A percentile compares a stretch with the other conserved stretches of the same genome.
phyloP scores from a whole-genome alignment of 2,329 filamentous ascomycete genomes.

The Xylariaceae sp. region DNA sequence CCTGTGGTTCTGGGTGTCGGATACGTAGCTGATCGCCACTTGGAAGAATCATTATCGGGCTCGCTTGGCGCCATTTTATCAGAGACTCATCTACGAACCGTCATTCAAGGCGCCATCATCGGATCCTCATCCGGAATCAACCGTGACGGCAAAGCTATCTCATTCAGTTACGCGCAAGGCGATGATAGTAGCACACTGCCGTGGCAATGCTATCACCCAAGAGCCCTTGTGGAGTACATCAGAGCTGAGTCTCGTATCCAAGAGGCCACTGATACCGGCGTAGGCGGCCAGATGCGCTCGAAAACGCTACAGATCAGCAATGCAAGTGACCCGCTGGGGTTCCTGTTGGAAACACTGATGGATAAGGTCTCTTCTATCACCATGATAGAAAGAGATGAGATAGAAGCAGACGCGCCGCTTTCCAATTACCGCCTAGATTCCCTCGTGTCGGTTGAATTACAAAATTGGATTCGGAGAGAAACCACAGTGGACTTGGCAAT shows the following conservation, averaged over 20 bases:
- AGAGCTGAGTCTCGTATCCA: neutral
- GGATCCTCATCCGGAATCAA: slow-evolving; percentile 19
- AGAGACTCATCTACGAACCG: slow-evolving; percentile 21
- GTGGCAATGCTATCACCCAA: slow-evolving; percentile 24
- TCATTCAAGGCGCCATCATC: slow-evolving; percentile 22
- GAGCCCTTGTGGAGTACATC: neutral
- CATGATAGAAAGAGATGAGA: slow-evolving; percentile 27
- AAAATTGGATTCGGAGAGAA: slow-evolving; percentile 40
- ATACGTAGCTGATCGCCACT: slow-evolving; percentile 24
- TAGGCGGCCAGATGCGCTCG: neutral
- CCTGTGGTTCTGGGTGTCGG: slow-evolving; percentile 33
- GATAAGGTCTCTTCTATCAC: slow-evolving; percentile 25
- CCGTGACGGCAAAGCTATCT: slow-evolving; percentile 6
- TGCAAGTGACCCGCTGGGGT: neutral
- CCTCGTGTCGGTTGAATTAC: slow-evolving; percentile 42
- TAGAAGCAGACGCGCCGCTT: slow-evolving; percentile 18
- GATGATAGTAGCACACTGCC: slow-evolving; percentile 2
- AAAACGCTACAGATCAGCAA: neutral
- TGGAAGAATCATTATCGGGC: slow-evolving; percentile 13
- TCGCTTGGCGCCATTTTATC: slow-evolving; percentile 27
- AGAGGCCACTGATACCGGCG: neutral
- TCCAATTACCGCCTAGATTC: slow-evolving; percentile 37
- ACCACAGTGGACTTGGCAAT: slow-evolving; percentile 33
- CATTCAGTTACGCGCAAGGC: slow-evolving; percentile 11
- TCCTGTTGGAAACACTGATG: slow-evolving; percentile 18